Percentiles rank a stretch among this genome's conserved stretches.
Evolutionary conservation across 2,329 filamentous ascomycete species (phyloP).

Genomic region (Reticulascus tulasneorum): DNA sequence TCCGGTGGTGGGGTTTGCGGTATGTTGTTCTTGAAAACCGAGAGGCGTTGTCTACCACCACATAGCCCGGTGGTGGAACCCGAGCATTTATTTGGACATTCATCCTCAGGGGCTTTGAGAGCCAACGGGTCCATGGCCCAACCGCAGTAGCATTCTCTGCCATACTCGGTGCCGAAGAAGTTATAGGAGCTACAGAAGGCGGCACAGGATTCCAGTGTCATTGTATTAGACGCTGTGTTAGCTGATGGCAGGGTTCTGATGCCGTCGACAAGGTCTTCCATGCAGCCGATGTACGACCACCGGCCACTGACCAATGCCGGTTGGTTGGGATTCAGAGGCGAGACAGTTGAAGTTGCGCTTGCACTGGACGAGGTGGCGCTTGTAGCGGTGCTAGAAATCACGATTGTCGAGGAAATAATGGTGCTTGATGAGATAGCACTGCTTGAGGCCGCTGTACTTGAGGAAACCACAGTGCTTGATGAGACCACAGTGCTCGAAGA

Average conservation of each 20-base stretch:
- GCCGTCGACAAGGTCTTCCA: slow-evolving; percentile 18
- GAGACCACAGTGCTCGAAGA: background rate
- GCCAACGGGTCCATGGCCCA: slow-evolving; percentile 13
- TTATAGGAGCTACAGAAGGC: slow-evolving; percentile 20
- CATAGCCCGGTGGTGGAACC: slow-evolving; percentile 11
- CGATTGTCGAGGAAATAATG: background rate
- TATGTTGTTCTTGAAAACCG: slow-evolving; percentile 17
- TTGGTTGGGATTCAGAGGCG: slow-evolving; percentile 12
- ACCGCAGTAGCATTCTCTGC: slow-evolving; percentile 19
- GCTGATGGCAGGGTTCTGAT: slow-evolving; percentile 9
- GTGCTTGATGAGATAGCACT: slow-evolving; percentile 5
- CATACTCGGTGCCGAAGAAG: slow-evolving; percentile 20
- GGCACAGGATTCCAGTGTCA: slow-evolving; percentile 20
- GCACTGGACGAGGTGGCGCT: slow-evolving; percentile 6
- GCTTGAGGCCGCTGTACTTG: slow-evolving; percentile 9
- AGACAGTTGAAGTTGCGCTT: slow-evolving; percentile 6
- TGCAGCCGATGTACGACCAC: slow-evolving; percentile 21
- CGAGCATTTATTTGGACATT: slow-evolving; percentile 14
- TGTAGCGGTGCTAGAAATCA: slow-evolving; percentile 1
- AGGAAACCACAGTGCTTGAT: slow-evolving; percentile 6
- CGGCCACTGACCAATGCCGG: slow-evolving; percentile 8
- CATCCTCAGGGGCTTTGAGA: slow-evolving; percentile 13
- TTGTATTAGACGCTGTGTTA: slow-evolving; percentile 14
- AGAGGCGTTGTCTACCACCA: slow-evolving; percentile 16
- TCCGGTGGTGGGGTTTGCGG: slow-evolving; percentile 9